Evolutionary conservation across 192 early-diverging fungal species (phyloP).

Genomic region (Entophlyctis helioformis): DNA sequence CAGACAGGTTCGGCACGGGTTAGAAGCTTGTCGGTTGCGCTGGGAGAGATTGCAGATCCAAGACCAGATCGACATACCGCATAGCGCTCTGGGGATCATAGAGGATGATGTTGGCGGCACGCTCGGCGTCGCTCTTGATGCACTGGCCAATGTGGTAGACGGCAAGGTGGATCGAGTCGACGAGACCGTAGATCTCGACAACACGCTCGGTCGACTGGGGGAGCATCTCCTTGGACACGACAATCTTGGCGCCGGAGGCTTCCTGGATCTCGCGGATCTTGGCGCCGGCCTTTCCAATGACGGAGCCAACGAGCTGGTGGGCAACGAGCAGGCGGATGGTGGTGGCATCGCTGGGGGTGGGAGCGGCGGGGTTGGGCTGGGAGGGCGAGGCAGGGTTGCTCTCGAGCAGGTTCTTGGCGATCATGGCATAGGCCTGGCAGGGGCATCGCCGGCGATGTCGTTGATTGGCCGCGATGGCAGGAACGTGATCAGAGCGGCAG

Average conservation of each 20-base stretch:
- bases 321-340: constrained; percentile 44
- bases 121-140: constrained; percentile 73
- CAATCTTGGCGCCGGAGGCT: constrained; percentile 68
- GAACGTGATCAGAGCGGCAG: too few relatives aligned
- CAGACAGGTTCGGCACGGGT: too few relatives aligned
- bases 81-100: too few relatives aligned
- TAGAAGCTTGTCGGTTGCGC: too few relatives aligned
- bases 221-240: constrained; percentile 89
- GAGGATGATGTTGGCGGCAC: too few relatives aligned
- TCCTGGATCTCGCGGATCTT: constrained; percentile 65
- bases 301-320: constrained; percentile 82
- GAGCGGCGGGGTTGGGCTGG: constrained; percentile 57
- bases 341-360: constrained; percentile 41
- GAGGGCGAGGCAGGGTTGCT: constrained; percentile 65
- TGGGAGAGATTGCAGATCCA: too few relatives aligned
- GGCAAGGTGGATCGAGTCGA: constrained; percentile 68
- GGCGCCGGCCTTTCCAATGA: constrained; percentile 78
- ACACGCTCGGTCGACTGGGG: constrained; percentile 90
- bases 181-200: constrained; percentile 72
- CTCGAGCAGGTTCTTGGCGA: constrained; percentile 28
- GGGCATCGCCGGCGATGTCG: too few relatives aligned
- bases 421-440: constrained; percentile 61
- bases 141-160: constrained; percentile 75
- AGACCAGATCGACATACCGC: too few relatives aligned
- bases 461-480: too few relatives aligned